Evolutionary conservation across 495 filamentous ascomycete genomes (phyloP).

Genomic region (Cercophora scortea): DNA sequence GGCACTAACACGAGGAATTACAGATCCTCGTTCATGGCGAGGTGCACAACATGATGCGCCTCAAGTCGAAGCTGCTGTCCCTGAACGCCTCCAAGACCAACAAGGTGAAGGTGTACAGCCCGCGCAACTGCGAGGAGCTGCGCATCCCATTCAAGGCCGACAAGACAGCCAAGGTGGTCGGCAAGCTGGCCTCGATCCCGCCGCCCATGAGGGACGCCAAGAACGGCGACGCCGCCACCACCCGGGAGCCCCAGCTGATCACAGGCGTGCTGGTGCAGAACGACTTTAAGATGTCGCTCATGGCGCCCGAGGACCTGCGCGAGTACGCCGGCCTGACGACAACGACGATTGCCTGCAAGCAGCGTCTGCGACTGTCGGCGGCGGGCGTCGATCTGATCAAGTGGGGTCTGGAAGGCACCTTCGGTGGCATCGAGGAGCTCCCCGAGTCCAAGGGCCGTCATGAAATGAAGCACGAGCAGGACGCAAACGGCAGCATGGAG

Average conservation of each 20-base stretch:
- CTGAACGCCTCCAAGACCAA: conserved; percentile 71
- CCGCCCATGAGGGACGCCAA: conserved; percentile 42
- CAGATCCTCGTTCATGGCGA: conserved; percentile 95
- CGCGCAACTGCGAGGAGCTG: conserved; percentile 91
- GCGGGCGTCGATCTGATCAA: conserved; percentile 85
- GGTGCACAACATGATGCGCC: conserved; percentile 94
- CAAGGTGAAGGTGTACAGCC: conserved; percentile 85
- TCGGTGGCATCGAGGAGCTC: conserved; percentile 74
- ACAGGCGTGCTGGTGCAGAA: conserved; percentile 91
- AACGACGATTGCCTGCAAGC: conserved; percentile 84
- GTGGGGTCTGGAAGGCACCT: conserved; percentile 91
- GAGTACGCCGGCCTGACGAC: conserved; percentile 95
- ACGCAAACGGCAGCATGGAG: conserved; percentile 34
- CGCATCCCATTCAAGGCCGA: conserved; percentile 92
- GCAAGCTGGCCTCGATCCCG: conserved; percentile 75
- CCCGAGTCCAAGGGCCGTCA: conserved; percentile 27
- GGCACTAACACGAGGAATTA: conserved; percentile 11
- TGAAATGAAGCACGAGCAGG: conserved; percentile 18
- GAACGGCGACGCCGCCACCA: conserved; percentile 2
- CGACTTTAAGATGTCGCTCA: conserved; percentile 90
- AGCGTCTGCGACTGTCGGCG: conserved; percentile 74
- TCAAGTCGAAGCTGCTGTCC: conserved; percentile 89
- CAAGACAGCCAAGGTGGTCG: conserved; percentile 92
- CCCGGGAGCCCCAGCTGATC: conserved; percentile 48
- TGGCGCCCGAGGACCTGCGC: conserved; percentile 90